phyloP scores from a whole-genome alignment of 306 rosid genomes.

The Hippophae gyantsensis region DNA sequence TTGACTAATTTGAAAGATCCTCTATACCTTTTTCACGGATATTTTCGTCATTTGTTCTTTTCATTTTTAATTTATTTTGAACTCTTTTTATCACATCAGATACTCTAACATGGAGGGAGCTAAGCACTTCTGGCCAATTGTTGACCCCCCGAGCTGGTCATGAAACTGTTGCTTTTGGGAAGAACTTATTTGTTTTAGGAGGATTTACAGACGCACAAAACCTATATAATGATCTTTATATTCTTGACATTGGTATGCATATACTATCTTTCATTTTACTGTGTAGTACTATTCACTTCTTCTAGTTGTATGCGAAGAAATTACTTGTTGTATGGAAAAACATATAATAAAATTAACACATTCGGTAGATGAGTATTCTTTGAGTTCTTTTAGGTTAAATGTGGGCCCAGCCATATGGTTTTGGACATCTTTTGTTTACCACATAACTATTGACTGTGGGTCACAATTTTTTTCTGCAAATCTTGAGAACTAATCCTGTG shows the following conservation, averaged over 20 bases:
- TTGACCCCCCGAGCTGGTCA: slow-evolving; percentile 96
- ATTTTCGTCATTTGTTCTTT: slow-evolving; percentile 3
- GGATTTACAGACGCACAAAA: slow-evolving; percentile 95
- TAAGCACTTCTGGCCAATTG: slow-evolving; percentile 66
- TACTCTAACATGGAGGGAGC: slow-evolving; percentile 87
- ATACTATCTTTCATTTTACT: slow-evolving; percentile 8
- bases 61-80: slow-evolving; percentile 18
- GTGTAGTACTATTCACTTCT: not conserved
- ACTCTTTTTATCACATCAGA: slow-evolving; percentile 38
- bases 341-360: not conserved
- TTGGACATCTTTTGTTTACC: not conserved
- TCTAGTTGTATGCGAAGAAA: not conserved
- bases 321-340: not conserved
- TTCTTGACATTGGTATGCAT: slow-evolving; percentile 83
- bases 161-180: slow-evolving; percentile 78
- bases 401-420: slow-evolving; percentile 2
- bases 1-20: slow-evolving; percentile 2
- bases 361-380: not conserved
- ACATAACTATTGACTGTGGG: no score
- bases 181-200: slow-evolving; percentile 82
- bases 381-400: slow-evolving; percentile 8
- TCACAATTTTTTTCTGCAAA: no score
- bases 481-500: no score
- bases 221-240: slow-evolving; percentile 70
- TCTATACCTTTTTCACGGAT: not conserved